Conservation (phyloP, 208 protist genomes). For the Zelonia costaricensis region DNA sequence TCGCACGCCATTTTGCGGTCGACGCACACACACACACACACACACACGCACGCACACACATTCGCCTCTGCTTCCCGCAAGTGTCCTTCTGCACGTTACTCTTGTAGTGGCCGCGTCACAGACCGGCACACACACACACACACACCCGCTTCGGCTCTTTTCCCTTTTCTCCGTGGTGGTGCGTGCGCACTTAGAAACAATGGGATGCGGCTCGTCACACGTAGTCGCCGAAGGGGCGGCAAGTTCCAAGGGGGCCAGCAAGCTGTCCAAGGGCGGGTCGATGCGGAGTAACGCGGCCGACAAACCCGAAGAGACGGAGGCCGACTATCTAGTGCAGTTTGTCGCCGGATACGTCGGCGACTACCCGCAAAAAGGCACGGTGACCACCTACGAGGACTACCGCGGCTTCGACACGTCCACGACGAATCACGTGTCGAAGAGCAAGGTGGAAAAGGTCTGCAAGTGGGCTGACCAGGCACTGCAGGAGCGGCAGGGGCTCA, state of each 20-base stretch:
- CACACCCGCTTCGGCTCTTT: background rate
- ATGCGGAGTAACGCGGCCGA: background rate
- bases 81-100: too few species aligned
- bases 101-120: too few species aligned
- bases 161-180: background rate
- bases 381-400: conserved; percentile 63
- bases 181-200: conserved; percentile 1
- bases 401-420: conserved; percentile 45
- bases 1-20: too few species aligned
- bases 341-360: conserved; percentile 39
- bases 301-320: conserved; percentile 11
- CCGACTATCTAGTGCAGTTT: conserved; percentile 5
- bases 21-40: too few species aligned
- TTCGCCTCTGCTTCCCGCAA: too few species aligned
- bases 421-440: conserved; percentile 42
- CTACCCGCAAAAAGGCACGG: conserved; percentile 28
- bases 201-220: conserved; percentile 37
- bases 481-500: conserved; percentile 27
- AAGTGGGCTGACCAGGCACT: conserved; percentile 63
- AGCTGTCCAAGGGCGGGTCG: background rate
- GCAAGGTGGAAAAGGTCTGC: conserved; percentile 66
- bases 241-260: background rate
- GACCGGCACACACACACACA: too few species aligned
- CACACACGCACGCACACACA: too few species aligned
- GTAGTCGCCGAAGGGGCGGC: background rate